Conservation (phyloP, 2,329 filamentous ascomycete genomes). For the Trichoderma gracile region DNA sequence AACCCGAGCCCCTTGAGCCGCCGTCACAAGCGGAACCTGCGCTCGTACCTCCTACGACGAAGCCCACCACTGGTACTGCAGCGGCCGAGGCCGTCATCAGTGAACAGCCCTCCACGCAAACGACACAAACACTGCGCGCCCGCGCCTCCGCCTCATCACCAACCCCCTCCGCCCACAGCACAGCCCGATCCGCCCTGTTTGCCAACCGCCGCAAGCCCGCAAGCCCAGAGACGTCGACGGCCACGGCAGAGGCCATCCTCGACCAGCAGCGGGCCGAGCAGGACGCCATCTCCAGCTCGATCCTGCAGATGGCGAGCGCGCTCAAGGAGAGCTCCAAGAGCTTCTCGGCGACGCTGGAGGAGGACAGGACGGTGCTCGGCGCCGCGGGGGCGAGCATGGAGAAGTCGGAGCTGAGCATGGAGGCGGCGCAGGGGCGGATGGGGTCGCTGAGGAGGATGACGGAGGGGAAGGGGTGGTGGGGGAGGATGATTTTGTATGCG, state of each 20-base stretch:
- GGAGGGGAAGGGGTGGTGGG: slow-evolving; percentile 87
- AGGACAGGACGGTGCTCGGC: slow-evolving; percentile 69
- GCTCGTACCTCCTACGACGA: slow-evolving; percentile 24
- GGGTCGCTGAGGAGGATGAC: slow-evolving; percentile 74
- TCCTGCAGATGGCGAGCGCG: slow-evolving; percentile 76
- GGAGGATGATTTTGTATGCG: slow-evolving; percentile 77
- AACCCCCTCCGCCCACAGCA: slow-evolving; percentile 36
- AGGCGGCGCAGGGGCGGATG: slow-evolving; percentile 75
- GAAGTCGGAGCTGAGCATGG: slow-evolving; percentile 73
- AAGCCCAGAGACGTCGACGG: slow-evolving; percentile 44
- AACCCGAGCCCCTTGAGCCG: slow-evolving; percentile 52
- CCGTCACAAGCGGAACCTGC: slow-evolving; percentile 26
- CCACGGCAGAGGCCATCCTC: slow-evolving; percentile 69
- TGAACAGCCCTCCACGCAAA: slow-evolving; percentile 36
- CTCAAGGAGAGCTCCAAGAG: slow-evolving; percentile 73
- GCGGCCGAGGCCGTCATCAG: slow-evolving; percentile 25
- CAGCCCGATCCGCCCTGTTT: slow-evolving; percentile 49
- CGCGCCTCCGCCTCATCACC: slow-evolving; percentile 33
- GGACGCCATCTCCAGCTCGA: slow-evolving; percentile 75
- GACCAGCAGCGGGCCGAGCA: slow-evolving; percentile 79
- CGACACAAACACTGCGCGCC: slow-evolving; percentile 40
- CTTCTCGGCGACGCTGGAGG: slow-evolving; percentile 71
- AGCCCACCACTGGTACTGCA: slow-evolving; percentile 2
- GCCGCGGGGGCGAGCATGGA: slow-evolving; percentile 74
- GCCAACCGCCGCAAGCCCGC: slow-evolving; percentile 42